Evolutionary conservation across 1,139 yeast genomes (phyloP), one percentile per base, ranked within the genome.

Genomic region (Debaryomyces subglobosus): DNA sequence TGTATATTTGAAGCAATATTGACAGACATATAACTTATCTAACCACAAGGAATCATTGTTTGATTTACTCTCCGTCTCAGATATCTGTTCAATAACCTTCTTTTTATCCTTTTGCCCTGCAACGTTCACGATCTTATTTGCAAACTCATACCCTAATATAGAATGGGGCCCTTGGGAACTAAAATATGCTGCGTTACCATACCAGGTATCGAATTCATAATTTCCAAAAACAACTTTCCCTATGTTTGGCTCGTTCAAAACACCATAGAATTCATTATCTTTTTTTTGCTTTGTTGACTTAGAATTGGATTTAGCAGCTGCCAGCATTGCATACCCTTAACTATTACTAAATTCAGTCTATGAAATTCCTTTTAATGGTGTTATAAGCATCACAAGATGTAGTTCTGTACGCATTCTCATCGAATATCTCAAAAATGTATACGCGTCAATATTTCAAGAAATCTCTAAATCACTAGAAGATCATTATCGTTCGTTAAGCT

Each of bases 101-200:
- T 61, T 58, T 50, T 55, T 60, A 35, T 60, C 63, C 45, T 65
- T 68, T 18, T 29, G 32, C 15, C 40, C 45, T 15, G 34, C 1
- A 38, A 35, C 10, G 23, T 12, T 30, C 7, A 39, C 21, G 16
- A 39, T 18, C 38, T 45, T 49, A 35, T 60, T 58, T 7, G 53
- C 46, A 43, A 49, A 56, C 35, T 54, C 59, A 39, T 56, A 59
- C 3, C 80, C 82, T 39, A 77, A 58, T 33, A 60, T 58, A 12
- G 58, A 44, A 52, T 65, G 69, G 45, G 42, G 35, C n/a, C 67
- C 66, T 46, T 64, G 48, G 53, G 69, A 56, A 55, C 58, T 61
- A 53, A 89, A 89, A 60, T 89, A 86, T 1, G 90, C 95, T 3
- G 89, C 81, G 58, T 87, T 86, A 1, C 96, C 95, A 63, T 87